Evolutionary conservation across 2,329 filamentous ascomycete species (phyloP).

Genomic region (Metarhizium humberi): DNA sequence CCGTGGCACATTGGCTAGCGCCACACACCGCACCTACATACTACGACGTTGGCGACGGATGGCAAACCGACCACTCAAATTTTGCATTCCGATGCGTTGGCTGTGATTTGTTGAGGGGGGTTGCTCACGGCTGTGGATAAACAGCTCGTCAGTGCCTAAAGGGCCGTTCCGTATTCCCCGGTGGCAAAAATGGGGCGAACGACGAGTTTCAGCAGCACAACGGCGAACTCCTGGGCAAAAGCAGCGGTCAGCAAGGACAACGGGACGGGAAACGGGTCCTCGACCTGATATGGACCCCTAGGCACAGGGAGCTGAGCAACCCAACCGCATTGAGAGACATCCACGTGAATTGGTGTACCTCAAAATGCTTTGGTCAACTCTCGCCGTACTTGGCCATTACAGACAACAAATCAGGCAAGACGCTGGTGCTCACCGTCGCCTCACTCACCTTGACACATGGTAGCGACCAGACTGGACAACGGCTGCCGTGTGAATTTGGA

Average conservation of each 20-base stretch:
- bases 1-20: neutral
- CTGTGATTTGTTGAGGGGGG: neutral
- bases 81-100: neutral
- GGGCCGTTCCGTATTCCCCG: neutral
- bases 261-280: neutral
- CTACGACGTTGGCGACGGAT: neutral
- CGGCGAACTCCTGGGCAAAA: neutral
- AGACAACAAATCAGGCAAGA: conserved; percentile 1
- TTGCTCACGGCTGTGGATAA: neutral
- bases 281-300: neutral
- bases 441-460: neutral
- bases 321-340: conserved; percentile 3
- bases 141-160: neutral
- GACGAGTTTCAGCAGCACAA: neutral
- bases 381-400: neutral
- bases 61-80: neutral
- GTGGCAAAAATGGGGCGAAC: neutral
- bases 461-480: too few species aligned
- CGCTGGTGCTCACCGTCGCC: neutral
- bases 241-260: neutral
- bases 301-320: neutral
- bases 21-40: neutral
- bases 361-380: neutral
- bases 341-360: conserved; percentile 3
- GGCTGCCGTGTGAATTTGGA: too few species aligned